Conservation (phyloP, 2,329 filamentous ascomycete species). For the Aspergillus fumigatus region DNA sequence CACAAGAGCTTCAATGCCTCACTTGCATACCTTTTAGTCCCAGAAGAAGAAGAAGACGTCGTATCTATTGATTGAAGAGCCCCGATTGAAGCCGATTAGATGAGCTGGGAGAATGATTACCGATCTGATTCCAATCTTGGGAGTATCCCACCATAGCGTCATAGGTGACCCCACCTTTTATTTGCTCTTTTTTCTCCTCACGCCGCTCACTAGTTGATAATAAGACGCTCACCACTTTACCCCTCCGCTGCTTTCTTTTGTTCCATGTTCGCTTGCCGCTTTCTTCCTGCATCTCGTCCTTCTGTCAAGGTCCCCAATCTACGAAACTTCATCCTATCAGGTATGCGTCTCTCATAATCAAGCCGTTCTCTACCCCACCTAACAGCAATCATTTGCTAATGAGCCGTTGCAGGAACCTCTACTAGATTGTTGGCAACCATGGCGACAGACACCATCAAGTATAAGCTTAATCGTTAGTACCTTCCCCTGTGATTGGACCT, state of each 20-base stretch:
- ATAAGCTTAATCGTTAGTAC: conserved; percentile 60
- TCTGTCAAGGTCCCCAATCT: conserved; percentile 23
- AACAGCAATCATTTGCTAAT: conserved; percentile 11
- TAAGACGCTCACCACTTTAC: conserved; percentile 2
- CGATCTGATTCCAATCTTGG: neutral
- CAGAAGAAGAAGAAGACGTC: neutral
- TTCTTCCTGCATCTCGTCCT: conserved; percentile 12
- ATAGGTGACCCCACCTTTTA: conserved; percentile 14
- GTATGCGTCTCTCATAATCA: conserved; percentile 7
- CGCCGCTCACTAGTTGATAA: conserved; percentile 5
- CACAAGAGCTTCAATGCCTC: neutral
- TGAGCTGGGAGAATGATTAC: neutral
- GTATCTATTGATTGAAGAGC: neutral
- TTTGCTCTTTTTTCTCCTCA: conserved; percentile 10
- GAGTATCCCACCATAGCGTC: conserved; percentile 11
- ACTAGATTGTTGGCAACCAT: conserved; percentile 43
- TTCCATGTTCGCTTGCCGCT: conserved; percentile 20
- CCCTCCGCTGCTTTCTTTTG: conserved; percentile 10
- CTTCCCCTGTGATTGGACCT: neutral
- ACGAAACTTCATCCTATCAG: conserved; percentile 15
- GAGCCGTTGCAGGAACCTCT: conserved; percentile 15
- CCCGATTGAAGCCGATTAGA: neutral
- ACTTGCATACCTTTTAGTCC: neutral
- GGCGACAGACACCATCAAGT: conserved; percentile 56
- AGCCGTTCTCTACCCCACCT: neutral